Percentiles rank a stretch among this genome's conserved stretches.
Evolutionary conservation across 495 filamentous ascomycete genomes (phyloP).

Genomic region (Penicillium silybi): DNA sequence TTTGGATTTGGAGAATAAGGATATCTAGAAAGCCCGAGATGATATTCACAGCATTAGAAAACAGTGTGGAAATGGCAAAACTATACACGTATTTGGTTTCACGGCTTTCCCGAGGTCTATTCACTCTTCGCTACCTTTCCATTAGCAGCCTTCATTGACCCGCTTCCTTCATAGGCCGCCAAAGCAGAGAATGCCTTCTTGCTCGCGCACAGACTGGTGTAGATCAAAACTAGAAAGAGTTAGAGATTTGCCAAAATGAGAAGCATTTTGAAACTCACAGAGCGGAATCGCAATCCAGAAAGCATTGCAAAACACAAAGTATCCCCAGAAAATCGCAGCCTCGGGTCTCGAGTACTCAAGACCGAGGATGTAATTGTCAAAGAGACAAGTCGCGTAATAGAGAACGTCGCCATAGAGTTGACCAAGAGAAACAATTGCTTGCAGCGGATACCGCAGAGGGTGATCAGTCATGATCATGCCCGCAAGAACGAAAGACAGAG

Average conservation of each 20-base stretch:
- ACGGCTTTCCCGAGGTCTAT: background rate
- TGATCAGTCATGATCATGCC: conserved; percentile 50
- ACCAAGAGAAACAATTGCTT: conserved; percentile 62
- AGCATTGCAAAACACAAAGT: conserved; percentile 72
- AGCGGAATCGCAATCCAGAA: conserved; percentile 72
- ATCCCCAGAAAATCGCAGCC: conserved; percentile 70
- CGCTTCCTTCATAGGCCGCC: background rate
- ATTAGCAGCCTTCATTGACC: background rate
- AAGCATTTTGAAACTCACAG: conserved; percentile 28
- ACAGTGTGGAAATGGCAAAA: too few relatives aligned
- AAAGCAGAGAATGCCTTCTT: background rate
- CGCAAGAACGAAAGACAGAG: conserved; percentile 62
- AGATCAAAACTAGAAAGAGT: background rate
- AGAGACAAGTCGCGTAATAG: conserved; percentile 72
- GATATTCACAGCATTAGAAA: too few relatives aligned
- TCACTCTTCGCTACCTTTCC: background rate
- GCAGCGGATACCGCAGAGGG: conserved; percentile 60
- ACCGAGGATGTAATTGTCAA: conserved; percentile 51
- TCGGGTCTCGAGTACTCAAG: conserved; percentile 66
- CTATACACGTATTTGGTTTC: background rate
- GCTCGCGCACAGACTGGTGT: background rate
- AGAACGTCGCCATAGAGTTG: conserved; percentile 80
- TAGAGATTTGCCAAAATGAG: background rate
- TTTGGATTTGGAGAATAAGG: background rate
- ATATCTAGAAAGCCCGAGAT: background rate